Percentiles rank a stretch among this genome's conserved stretches.
These are phyloP conservation scores for Maudiozyma pseudohumilis DNA, from an alignment of 805 yeast genomes.

Conservation along the genomic window DNA sequence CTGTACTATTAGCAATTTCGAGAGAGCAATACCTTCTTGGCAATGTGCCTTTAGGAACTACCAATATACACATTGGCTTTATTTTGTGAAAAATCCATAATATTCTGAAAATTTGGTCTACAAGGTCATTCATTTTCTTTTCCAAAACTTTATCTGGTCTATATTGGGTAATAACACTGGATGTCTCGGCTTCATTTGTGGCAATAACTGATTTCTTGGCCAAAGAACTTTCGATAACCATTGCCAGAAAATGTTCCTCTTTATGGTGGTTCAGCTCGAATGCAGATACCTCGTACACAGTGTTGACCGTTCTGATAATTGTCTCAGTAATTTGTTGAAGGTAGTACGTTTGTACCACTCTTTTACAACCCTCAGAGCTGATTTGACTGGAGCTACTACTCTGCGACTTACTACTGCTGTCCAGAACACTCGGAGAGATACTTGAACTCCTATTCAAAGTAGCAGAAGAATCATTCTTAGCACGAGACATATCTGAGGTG, in stretches of 20 bases:
- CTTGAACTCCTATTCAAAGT: not conserved
- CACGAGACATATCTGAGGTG: slow-evolving; percentile 24
- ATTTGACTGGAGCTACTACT: not conserved
- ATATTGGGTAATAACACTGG: slow-evolving; percentile 5
- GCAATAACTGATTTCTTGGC: slow-evolving; percentile 25
- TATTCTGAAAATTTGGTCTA: slow-evolving; percentile 29
- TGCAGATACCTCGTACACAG: slow-evolving; percentile 81
- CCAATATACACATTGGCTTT: slow-evolving; percentile 69
- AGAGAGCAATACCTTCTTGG: slow-evolving; percentile 69
- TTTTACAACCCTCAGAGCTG: slow-evolving; percentile 4
- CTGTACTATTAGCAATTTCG: slow-evolving; percentile 83
- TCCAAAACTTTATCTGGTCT: slow-evolving; percentile 16
- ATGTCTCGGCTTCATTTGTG: not conserved
- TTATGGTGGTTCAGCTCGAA: slow-evolving; percentile 46
- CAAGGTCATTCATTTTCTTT: slow-evolving; percentile 24
- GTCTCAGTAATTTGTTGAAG: slow-evolving; percentile 82
- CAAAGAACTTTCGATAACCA: slow-evolving; percentile 66
- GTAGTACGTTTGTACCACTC: slow-evolving; percentile 45
- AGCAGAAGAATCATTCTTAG: slow-evolving; percentile 5
- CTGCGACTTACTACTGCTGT: not conserved
- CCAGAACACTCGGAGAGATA: not conserved
- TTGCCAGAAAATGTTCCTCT: slow-evolving; percentile 74
- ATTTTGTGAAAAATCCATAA: slow-evolving; percentile 51
- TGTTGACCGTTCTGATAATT: slow-evolving; percentile 67
- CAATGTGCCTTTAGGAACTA: slow-evolving; percentile 68